Evolutionary conservation across 2,329 filamentous ascomycete genomes (phyloP).

Genomic region (Pseudogymnoascus sp.): DNA sequence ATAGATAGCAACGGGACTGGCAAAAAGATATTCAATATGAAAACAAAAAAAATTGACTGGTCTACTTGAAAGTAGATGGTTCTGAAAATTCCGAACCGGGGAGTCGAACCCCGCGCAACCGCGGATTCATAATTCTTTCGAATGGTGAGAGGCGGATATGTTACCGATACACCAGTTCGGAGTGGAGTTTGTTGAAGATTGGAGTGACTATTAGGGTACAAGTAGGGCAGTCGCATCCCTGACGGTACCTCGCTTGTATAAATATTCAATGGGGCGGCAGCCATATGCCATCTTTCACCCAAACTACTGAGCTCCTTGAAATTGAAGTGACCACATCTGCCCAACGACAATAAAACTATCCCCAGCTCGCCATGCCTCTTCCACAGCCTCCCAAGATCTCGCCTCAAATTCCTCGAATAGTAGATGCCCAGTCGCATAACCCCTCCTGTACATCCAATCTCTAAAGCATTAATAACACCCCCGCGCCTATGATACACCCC

Average conservation of each 20-base stretch:
- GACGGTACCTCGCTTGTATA: background rate
- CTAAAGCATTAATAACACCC: slow-evolving; percentile 1
- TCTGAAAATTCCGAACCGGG: slow-evolving; percentile 6
- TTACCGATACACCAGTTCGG: slow-evolving; percentile 6
- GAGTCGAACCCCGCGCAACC: slow-evolving; percentile 5
- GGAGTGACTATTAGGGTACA: background rate
- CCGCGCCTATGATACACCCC: background rate
- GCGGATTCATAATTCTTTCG: slow-evolving; percentile 1
- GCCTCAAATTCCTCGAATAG: background rate
- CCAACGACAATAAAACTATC: background rate
- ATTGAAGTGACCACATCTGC: background rate
- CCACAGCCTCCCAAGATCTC: background rate
- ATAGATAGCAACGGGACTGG: background rate
- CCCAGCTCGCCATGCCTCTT: background rate
- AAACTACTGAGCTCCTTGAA: background rate
- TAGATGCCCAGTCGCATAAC: background rate
- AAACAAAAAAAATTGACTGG: background rate
- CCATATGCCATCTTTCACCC: background rate
- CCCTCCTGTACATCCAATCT: background rate
- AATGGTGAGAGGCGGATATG: slow-evolving; percentile 6
- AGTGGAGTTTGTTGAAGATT: background rate
- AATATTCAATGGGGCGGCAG: background rate
- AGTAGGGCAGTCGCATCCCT: background rate
- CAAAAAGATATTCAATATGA: background rate
- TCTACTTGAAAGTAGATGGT: slow-evolving; percentile 4